Conservation (phyloP, 805 yeast genomes). For the Saccharomyces jurei region DNA sequence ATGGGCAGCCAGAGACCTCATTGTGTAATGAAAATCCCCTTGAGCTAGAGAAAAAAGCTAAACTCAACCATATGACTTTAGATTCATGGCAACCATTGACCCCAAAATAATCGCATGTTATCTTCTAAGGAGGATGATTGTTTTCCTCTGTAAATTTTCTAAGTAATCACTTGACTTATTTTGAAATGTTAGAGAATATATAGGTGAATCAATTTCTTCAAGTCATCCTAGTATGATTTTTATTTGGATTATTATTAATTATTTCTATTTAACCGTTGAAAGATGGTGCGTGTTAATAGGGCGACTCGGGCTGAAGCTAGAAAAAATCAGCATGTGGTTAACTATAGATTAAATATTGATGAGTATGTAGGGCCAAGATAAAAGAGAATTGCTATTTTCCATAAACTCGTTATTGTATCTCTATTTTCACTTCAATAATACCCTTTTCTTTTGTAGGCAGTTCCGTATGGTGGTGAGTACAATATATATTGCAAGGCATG, state of each 20-base stretch:
- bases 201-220: neutral
- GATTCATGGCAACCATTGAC: conserved; percentile 15
- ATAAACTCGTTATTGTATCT: neutral
- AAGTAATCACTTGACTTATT: neutral
- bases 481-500: conserved; percentile 76
- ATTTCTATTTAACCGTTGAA: neutral
- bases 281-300: neutral
- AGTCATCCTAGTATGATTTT: neutral
- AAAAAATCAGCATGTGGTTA: neutral
- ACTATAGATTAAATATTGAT: neutral
- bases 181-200: neutral
- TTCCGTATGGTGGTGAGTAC: conserved; percentile 41
- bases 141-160: neutral
- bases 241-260: neutral
- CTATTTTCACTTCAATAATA: neutral
- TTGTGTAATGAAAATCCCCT: neutral
- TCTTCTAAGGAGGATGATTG: neutral
- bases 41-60: neutral
- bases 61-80: conserved; percentile 2
- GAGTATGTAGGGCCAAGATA: neutral
- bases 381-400: no score
- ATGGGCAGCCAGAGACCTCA: neutral
- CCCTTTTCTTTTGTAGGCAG: neutral
- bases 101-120: conserved; percentile 6
- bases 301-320: neutral